These are phyloP conservation scores for Harrya chromipes DNA, from an alignment of 768 basidiomycete genomes.

Conservation along the genomic window DNA sequence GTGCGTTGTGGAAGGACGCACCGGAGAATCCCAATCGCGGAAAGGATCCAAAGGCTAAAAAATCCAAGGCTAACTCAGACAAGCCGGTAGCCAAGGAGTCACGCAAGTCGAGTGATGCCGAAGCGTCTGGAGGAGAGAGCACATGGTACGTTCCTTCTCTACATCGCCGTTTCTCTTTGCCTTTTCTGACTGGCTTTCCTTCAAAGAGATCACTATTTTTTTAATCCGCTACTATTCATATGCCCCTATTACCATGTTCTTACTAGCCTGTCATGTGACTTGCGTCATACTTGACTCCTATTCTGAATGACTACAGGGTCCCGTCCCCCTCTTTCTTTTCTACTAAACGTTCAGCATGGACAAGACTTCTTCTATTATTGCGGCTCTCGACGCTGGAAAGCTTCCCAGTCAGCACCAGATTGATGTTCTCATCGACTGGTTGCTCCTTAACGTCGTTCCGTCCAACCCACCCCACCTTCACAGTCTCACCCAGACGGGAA, in stretches of 20 bases:
- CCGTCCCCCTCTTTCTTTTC: not conserved
- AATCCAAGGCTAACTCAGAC: conserved; percentile 37
- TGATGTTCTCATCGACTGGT: conserved; percentile 50
- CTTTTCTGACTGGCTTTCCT: not conserved
- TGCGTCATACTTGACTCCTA: conserved; percentile 17
- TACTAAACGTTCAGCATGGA: conserved; percentile 46
- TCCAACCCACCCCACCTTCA: conserved; percentile 37
- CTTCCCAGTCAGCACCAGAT: conserved; percentile 61
- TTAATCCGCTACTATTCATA: conserved; percentile 1
- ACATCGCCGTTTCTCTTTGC: too few species aligned
- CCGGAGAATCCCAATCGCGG: conserved; percentile 66
- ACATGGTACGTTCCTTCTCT: conserved; percentile 9
- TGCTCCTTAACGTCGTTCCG: conserved; percentile 46
- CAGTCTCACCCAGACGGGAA: conserved; percentile 55
- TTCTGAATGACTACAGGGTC: conserved; percentile 9
- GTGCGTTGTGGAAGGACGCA: conserved; percentile 52
- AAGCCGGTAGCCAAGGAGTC: conserved; percentile 15
- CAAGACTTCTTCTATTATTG: conserved; percentile 55
- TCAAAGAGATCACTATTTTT: conserved; percentile 2
- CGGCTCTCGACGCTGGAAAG: conserved; percentile 70
- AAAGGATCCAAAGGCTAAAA: conserved; percentile 45
- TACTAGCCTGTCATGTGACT: conserved; percentile 16
- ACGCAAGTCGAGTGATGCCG: conserved; percentile 21
- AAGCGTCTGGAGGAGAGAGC: conserved; percentile 23
- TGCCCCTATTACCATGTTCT: conserved; percentile 5